Evolutionary conservation across 768 basidiomycete genomes (phyloP), one percentile per base, ranked within the genome.

Genomic region (Hemileccinum impolitum): DNA sequence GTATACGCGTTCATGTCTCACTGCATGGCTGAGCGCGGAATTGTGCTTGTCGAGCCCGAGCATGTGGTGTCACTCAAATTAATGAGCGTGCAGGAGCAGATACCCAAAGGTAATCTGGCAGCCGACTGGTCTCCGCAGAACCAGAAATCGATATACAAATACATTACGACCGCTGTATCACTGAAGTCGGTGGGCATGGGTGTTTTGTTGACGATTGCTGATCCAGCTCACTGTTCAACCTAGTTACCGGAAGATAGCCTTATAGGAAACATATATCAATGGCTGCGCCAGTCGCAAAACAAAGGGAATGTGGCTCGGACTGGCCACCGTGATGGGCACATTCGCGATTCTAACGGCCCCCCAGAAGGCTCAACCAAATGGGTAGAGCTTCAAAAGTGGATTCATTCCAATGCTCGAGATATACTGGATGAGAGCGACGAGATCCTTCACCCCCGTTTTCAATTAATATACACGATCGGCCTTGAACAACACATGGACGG

Each of bases 61-160:
- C 7, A 41, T 17, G 10, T 41, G 0, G 17, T 18, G n/a, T 41
- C 40, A 12, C 40, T 41, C 40, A 26, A 14, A 6, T 21, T 41
- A 13, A 30, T 13, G 10, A 18, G 40, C 17, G 40, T 41, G 11
- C 11, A 30, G 26, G 9, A 26, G 28, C 54, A 60, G n/a, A 45
- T 68, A 12, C 28, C 18, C 19, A 74, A 78, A 66, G 75, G 5
- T 72, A 68, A 1, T 54, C 8, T 48, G 6, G 43, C 43, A 19
- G 51, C 60, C 2, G 23, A 45, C 19, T 28, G 41, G 3, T 50
- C 70, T 26, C 39, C 66, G 21, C 47, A 56, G 19, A 23, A 13
- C 26, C 41, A 12, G 8, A 28, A n/a, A 38, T 4, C 13, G 1
- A 25, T 47, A 7, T 36, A 8, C n/a, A 34, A 35, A 4, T 11